Evolutionary conservation across 169 alveolate genomes (phyloP).

Genomic region (Eimeria necatrix): DNA sequence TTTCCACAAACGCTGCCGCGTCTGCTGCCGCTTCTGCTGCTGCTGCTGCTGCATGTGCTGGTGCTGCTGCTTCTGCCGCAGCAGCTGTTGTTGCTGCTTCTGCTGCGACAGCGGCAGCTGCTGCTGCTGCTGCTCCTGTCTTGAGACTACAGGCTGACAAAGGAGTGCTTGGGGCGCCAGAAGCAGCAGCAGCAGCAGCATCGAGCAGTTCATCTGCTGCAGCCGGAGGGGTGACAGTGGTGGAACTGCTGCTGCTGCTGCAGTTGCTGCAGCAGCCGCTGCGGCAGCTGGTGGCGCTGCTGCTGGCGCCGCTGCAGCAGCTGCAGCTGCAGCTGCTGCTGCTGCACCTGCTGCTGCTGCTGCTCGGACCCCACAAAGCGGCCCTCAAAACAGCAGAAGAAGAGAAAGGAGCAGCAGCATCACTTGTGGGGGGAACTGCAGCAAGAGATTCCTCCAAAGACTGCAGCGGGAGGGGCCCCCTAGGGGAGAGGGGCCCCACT

Average conservation of each 20-base stretch:
- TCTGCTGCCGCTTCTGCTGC: too few species aligned
- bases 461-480: conserved; percentile 1
- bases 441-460: neutral
- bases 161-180: too few species aligned
- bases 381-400: conserved; percentile 42
- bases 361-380: neutral
- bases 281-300: too few species aligned
- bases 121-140: conserved; percentile 10
- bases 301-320: neutral
- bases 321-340: neutral
- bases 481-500: neutral
- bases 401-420: conserved; percentile 27
- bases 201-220: neutral
- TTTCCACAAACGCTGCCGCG: too few species aligned
- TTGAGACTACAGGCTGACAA: too few species aligned
- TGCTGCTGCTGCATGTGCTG: too few species aligned
- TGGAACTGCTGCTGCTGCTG: neutral
- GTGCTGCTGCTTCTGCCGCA: too few species aligned
- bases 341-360: conserved; percentile 8
- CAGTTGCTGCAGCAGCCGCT: conserved; percentile 4
- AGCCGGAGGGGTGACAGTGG: neutral
- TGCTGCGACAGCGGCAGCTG: too few species aligned
- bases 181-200: neutral
- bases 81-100: too few species aligned
- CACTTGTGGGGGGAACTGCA: neutral